Conservation (phyloP, 306 rosid species). For the Mimosa bimucronata region DNA sequence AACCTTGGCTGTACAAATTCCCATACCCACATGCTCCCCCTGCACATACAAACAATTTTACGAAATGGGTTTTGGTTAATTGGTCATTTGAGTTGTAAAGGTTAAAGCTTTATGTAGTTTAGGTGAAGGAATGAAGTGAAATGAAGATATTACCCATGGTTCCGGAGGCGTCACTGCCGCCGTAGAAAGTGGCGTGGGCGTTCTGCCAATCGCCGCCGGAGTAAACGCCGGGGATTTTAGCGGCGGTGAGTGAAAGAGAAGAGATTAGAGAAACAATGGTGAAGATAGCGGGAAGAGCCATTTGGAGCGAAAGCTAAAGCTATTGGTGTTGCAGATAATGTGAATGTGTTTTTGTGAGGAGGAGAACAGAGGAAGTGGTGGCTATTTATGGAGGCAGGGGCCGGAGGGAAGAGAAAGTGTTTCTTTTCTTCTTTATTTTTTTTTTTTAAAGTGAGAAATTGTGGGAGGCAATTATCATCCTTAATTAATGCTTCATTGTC, state of each 20-base stretch:
- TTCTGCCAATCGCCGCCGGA: conserved; percentile 59
- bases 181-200: conserved; percentile 94
- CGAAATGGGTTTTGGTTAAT: not conserved
- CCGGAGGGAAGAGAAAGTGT: not conserved
- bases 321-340: not conserved
- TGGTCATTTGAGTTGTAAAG: not conserved
- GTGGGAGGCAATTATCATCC: conserved; percentile 37
- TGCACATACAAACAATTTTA: conserved; percentile 13
- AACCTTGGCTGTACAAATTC: conserved; percentile 82
- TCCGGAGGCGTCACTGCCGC: conserved; percentile 86
- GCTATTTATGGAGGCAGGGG: conserved; percentile 63
- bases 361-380: conserved; percentile 22
- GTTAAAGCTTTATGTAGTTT: not conserved
- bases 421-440: too few species aligned
- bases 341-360: conserved; percentile 9
- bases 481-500: conserved; percentile 39
- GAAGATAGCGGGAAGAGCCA: conserved; percentile 39
- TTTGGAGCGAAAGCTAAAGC: conserved; percentile 23
- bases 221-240: conserved; percentile 53
- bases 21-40: conserved; percentile 95
- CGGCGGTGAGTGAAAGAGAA: conserved; percentile 35
- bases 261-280: conserved; percentile 37
- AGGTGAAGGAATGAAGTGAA: not conserved
- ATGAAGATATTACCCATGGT: conserved; percentile 67
- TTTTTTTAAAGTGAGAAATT: not conserved